Evolutionary conservation across 176 grass and related monocot genomes (phyloP), one percentile per base, ranked within the genome.

Genomic region (Secale cereale): DNA sequence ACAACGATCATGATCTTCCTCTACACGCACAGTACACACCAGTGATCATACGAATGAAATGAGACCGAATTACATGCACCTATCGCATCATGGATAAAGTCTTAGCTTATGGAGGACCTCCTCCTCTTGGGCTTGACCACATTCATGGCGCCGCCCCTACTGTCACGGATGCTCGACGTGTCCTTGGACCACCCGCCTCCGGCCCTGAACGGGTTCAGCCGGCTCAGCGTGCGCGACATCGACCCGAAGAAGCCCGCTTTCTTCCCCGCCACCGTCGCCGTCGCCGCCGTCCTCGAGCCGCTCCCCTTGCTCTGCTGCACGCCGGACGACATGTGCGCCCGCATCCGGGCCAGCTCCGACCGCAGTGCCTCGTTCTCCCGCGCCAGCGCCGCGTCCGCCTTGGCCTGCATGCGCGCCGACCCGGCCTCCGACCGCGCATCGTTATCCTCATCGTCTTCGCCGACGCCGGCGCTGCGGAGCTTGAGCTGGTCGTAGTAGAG

Each of bases 401-500:
- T 89, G 5, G 88, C 85, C 79, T 88, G 85, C 43, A 52, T 74
- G 13, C 85, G 80, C 0, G 23, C 74, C 10, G 26, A 59, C 54
- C 78, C 80, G 0, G 84, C 81, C 7, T 39, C 82, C 31, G 86
- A 73, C 85, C 16, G 29, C 30, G 26, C 54, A 22, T 39, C 65
- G 11, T 20, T 25, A 7, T 67, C 59, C 8, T 54, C 62, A 8
- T 60, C 52, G 5, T 8, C 78, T 9, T 29, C 19, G 6, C 22
- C 59, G 5, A 0, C 64, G 16, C 1, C 73, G 25, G 5, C 60
- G 48, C 84, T 74, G 76, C 91, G 90, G 23, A 92, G 62, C 70
- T 89, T 88, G 60, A 97, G 92, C 75, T 97, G 82, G 65, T 97
- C 95, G 48, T 88, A 88, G 88, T 97, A 97, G 64, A 97, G 91